Conservation (phyloP, 192 early-diverging fungal genomes). For the Umbelopsis ramanniana region DNA sequence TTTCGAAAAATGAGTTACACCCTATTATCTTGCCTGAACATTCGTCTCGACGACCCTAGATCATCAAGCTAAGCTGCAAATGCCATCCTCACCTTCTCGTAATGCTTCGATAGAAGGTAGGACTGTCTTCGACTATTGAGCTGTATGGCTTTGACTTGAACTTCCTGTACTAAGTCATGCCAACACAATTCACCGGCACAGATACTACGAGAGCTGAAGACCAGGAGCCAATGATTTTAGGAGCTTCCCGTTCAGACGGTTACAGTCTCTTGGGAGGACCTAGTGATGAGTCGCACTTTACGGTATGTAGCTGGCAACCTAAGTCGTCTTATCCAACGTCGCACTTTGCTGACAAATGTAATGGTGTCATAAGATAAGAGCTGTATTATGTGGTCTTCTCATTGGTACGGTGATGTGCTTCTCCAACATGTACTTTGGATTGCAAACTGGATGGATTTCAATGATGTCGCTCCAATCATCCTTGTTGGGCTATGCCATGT, state of each 20-base stretch:
- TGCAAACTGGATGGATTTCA: slow-evolving; percentile 82
- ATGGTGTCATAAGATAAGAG: slow-evolving; percentile 41
- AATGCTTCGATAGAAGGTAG: slow-evolving; percentile 8
- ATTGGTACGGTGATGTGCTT: slow-evolving; percentile 78
- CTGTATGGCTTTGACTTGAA: too few relatives aligned
- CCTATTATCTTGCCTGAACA: background rate
- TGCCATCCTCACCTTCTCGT: background rate
- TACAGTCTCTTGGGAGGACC: background rate
- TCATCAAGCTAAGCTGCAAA: slow-evolving; percentile 14
- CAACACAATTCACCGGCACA: background rate
- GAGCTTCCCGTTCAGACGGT: slow-evolving; percentile 1
- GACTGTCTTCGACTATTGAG: too few relatives aligned
- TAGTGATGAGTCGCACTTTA: slow-evolving; percentile 20
- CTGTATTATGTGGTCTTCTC: slow-evolving; percentile 61
- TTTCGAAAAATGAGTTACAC: background rate
- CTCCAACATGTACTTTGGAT: slow-evolving; percentile 89
- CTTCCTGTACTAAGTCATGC: background rate
- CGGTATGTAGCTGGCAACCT: slow-evolving; percentile 7
- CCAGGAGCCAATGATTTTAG: background rate
- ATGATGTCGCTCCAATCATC: slow-evolving; percentile 82
- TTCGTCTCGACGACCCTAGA: background rate
- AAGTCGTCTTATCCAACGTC: background rate
- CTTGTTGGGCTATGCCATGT: slow-evolving; percentile 77
- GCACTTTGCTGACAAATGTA: slow-evolving; percentile 10
- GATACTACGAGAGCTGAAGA: background rate